These are phyloP conservation scores for Pleurotus eryngii DNA, from an alignment of 768 basidiomycete species.

Conservation along the genomic window DNA sequence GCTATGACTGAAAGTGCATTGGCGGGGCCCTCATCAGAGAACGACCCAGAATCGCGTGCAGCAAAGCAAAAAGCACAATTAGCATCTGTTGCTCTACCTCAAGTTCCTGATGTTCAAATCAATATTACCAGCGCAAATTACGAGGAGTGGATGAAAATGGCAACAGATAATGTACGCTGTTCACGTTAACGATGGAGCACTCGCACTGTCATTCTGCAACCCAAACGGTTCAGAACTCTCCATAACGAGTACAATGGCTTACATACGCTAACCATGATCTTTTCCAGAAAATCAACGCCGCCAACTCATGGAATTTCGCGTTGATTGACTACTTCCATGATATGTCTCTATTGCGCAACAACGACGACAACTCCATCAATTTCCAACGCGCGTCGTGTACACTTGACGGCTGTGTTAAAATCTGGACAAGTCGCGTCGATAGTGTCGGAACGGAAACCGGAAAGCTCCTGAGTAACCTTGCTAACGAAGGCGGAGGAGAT, in stretches of 20 bases:
- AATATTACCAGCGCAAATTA: slow-evolving; percentile 92
- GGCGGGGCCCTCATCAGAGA: slow-evolving; percentile 59
- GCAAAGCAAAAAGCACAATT: slow-evolving; percentile 59
- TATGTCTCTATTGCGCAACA: slow-evolving; percentile 92
- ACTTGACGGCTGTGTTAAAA: slow-evolving; percentile 97
- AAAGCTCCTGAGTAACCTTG: slow-evolving; percentile 89
- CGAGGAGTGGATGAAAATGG: slow-evolving; percentile 99
- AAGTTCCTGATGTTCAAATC: slow-evolving; percentile 57
- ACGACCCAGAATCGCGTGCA: slow-evolving; percentile 36
- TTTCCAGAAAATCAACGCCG: slow-evolving; percentile 93
- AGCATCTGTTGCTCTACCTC: slow-evolving; percentile 57
- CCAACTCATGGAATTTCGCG: slow-evolving; percentile 97
- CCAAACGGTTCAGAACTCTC: too few relatives aligned
- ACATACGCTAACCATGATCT: neutral
- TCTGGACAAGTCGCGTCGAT: slow-evolving; percentile 98
- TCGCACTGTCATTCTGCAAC: neutral
- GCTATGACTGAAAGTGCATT: slow-evolving; percentile 50
- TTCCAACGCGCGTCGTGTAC: slow-evolving; percentile 98
- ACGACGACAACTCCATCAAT: slow-evolving; percentile 94
- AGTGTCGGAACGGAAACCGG: slow-evolving; percentile 96
- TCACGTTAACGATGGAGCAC: neutral
- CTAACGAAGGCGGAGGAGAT: slow-evolving; percentile 48
- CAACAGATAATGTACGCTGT: slow-evolving; percentile 87
- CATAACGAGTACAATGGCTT: too few relatives aligned
- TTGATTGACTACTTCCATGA: slow-evolving; percentile 99